Evolutionary conservation across 495 filamentous ascomycete genomes (phyloP), one percentile per base, ranked within the genome.

Genomic region (Aspergillus wentii): DNA sequence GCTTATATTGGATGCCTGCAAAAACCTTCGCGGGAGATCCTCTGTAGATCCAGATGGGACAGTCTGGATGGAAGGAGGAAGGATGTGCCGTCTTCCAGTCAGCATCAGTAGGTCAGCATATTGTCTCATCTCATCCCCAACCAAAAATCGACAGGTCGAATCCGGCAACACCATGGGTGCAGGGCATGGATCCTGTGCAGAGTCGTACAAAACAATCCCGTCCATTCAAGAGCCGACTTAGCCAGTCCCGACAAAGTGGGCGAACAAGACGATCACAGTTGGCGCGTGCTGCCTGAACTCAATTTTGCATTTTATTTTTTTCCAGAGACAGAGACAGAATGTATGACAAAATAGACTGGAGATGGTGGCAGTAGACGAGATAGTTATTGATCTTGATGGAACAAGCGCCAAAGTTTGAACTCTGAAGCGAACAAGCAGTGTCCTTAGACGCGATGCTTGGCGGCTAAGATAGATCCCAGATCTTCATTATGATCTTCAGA

Each of bases 1-100:
- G 52, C 49, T 55, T 39, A 56, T 49, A 47, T 58, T 58, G 48
- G 44, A 41, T 48, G 26, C 34, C 47, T 46, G 35, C 33, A 14
- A 34, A 57, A 64, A 65, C 53, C 50, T 58, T 62, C 56, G 48
- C 63, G 64, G 64, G 64, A 65, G 64, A 68, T 68, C 64, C 64
- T 51, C 57, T 51, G 57, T 47, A 63, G 64, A 65, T 65, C 64
- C 42, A 60, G 52, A 15, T 35, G 14, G 33, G 38, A 15, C 13
- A 15, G 16, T 14, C 35, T 8, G 37, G 26, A 21, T 8, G 20
- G 20, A 19, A 36, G 20, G 14, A 18, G 16, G 27, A 25, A 16
- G 30, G 13, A 16, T 5, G 5, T 5, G 10, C 8, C 10, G 6
- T 17, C 6, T 17, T 33, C 4, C 11, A n/a, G 20, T 14, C 8